Conservation (phyloP, 768 basidiomycete genomes). For the Postia placenta region DNA sequence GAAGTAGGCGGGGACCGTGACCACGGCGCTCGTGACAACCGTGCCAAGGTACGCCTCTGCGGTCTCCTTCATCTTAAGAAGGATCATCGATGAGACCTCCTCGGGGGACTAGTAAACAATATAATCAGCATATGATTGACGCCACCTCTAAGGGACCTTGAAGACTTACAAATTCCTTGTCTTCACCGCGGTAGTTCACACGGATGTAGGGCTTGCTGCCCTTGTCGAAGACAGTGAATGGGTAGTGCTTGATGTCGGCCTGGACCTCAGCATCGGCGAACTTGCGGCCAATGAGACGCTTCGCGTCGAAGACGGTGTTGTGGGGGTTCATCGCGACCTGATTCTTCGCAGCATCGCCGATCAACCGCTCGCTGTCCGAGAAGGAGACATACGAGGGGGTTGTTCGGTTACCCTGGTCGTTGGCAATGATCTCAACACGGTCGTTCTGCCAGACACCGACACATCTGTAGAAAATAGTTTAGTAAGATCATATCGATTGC, state of each 20-base stretch:
- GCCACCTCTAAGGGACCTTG: too few species aligned
- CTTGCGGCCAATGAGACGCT: conserved; percentile 95
- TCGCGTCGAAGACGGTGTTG: conserved; percentile 96
- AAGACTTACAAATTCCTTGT: conserved; percentile 80
- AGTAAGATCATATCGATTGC: conserved; percentile 3
- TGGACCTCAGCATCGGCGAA: conserved; percentile 83
- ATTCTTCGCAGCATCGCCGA: conserved; percentile 99
- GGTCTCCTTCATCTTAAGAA: conserved; percentile 97
- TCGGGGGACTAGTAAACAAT: conserved; percentile 81
- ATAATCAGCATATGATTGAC: too few species aligned
- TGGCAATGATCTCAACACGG: conserved; percentile 97
- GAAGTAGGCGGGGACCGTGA: conserved; percentile 97
- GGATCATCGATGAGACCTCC: conserved; percentile 97
- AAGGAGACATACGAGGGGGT: conserved; percentile 96
- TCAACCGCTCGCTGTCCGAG: conserved; percentile 92
- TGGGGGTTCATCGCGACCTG: conserved; percentile 98
- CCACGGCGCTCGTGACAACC: conserved; percentile 83
- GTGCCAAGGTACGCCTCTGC: conserved; percentile 94
- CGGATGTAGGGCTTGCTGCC: conserved; percentile 83
- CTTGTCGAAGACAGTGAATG: conserved; percentile 86
- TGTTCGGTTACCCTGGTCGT: conserved; percentile 92
- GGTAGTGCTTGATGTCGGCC: conserved; percentile 85
- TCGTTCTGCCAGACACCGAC: conserved; percentile 99
- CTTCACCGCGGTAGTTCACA: conserved; percentile 90
- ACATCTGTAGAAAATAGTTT: conserved; percentile 49